Conservation (phyloP, 352 stramenopile genomes). For the Globisporangium spiculum region DNA sequence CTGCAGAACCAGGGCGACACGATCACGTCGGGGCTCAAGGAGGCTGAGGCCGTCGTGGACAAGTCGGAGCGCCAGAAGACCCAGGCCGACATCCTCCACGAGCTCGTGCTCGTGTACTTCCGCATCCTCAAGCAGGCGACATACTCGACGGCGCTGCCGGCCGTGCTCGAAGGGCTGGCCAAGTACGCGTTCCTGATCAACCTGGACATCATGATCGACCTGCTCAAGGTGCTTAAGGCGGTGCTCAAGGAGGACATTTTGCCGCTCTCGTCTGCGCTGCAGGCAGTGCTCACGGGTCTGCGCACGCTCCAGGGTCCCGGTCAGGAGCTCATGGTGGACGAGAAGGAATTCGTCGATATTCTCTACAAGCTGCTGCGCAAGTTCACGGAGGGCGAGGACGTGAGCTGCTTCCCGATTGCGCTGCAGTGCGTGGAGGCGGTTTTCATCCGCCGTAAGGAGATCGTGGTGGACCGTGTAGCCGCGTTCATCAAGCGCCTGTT, state of each 20-base stretch:
- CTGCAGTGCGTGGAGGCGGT: constrained; percentile 91
- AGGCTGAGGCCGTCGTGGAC: constrained; percentile 93
- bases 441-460: constrained; percentile 93
- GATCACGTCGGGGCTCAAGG: constrained; percentile 92
- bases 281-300: constrained; percentile 91
- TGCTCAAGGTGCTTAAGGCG: constrained; percentile 94
- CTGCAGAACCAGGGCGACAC: constrained; percentile 70
- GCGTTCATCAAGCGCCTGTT: constrained; percentile 94
- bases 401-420: constrained; percentile 62
- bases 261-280: constrained; percentile 61
- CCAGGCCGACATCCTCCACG: constrained; percentile 93
- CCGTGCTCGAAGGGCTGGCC: constrained; percentile 90
- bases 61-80: constrained; percentile 91
- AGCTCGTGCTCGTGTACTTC: constrained; percentile 96
- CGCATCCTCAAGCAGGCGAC: constrained; percentile 93
- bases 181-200: constrained; percentile 98
- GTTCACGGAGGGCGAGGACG: constrained; percentile 63
- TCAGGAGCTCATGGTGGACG: constrained; percentile 95
- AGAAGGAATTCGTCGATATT: constrained; percentile 95
- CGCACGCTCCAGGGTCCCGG: constrained; percentile 92
- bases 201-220: constrained; percentile 96
- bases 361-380: constrained; percentile 89
- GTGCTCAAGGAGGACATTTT: constrained; percentile 83
- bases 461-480: constrained; percentile 92
- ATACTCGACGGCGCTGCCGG: constrained; percentile 86